Evolutionary conservation across 306 rosid genomes (phyloP).

Genomic region (Astragalus membranaceus): DNA sequence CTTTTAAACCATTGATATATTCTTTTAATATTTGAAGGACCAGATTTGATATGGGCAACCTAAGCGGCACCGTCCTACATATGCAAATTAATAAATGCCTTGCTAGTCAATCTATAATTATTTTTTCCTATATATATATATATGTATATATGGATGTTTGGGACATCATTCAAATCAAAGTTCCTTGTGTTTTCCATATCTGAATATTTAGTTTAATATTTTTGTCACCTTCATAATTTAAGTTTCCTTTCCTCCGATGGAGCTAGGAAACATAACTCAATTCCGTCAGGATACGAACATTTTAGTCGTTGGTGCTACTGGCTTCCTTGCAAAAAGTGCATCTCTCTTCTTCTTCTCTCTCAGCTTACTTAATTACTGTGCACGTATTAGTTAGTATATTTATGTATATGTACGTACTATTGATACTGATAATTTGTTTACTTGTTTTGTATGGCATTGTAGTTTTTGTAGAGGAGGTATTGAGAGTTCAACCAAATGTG

Average conservation of each 20-base stretch:
- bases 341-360: neutral
- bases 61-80: too few relatives aligned
- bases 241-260: constrained; percentile 19
- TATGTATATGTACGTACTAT: neutral
- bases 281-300: constrained; percentile 43
- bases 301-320: constrained; percentile 60
- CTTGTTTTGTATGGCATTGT: neutral
- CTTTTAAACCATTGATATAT: too few relatives aligned
- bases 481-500: constrained; percentile 70
- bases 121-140: neutral
- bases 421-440: neutral
- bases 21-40: too few relatives aligned
- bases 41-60: too few relatives aligned
- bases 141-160: neutral
- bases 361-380: neutral
- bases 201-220: neutral
- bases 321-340: constrained; percentile 66
- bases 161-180: neutral
- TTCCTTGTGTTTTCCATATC: neutral
- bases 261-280: constrained; percentile 23
- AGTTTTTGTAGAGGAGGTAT: constrained; percentile 74
- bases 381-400: neutral
- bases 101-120: neutral
- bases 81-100: neutral
- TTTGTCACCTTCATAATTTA: neutral